Conservation (phyloP, 306 rosid genomes). For the Gleditsia sinensis region DNA sequence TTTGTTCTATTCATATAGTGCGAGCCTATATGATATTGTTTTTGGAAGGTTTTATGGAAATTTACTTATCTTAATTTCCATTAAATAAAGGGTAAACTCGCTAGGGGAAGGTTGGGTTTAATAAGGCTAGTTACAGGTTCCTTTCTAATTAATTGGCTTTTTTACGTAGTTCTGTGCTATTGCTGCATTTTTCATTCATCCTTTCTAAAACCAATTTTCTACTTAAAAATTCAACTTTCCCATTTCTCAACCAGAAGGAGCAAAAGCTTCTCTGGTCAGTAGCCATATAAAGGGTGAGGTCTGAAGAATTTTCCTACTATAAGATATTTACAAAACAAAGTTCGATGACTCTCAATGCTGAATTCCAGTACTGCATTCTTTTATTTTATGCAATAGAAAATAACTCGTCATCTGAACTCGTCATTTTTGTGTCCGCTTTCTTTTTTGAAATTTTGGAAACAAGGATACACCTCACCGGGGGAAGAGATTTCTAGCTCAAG, state of each 20-base stretch:
- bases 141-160: too few relatives aligned
- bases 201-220: neutral
- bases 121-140: too few relatives aligned
- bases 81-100: too few relatives aligned
- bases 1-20: too few relatives aligned
- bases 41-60: too few relatives aligned
- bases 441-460: neutral
- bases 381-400: neutral
- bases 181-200: neutral
- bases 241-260: neutral
- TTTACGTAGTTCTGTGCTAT: too few relatives aligned
- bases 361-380: too few relatives aligned
- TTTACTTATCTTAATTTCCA: too few relatives aligned
- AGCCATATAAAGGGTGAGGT: neutral
- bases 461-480: conserved; percentile 39
- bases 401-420: neutral
- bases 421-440: neutral
- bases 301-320: neutral
- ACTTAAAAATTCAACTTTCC: neutral
- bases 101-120: too few relatives aligned
- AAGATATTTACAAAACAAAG: neutral
- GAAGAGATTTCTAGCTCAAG: conserved; percentile 52
- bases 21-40: too few relatives aligned
- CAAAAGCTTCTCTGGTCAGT: neutral
- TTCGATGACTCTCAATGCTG: neutral